Evolutionary conservation across 1,284 basidiomycete genomes (phyloP), one percentile per base, ranked within the genome.

Genomic region (Neotropicomus parvogracilis): DNA sequence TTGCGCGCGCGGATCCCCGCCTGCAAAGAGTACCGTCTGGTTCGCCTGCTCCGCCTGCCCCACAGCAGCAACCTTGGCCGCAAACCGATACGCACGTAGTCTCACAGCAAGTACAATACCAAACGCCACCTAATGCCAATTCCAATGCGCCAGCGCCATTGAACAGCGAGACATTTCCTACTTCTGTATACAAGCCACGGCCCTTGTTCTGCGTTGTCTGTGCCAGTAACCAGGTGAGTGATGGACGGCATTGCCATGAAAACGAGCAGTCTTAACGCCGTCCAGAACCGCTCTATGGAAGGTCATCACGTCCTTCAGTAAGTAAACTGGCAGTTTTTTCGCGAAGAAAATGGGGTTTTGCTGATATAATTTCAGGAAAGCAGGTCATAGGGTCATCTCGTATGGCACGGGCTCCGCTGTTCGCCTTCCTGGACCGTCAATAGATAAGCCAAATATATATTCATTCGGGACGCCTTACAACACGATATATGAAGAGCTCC

Each of bases 401-500:
- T 94, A 85, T 8, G 97, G 97, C 8, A 99, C 97, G 40, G 97
- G 97, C 19, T 97, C 95, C 1, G 92, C 94, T 14, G 97, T 99
- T 43, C 88, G 97, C 40, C 72, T 99, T 19, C 97, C 97, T 11
- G 97, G 97, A 1, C 88, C 95, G 24, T 88, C 95, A 20, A 90
- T 97, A 71, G 95, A 99, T 75, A 94, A 93, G 63, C 97, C 97
- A 14, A 99, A 99, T 67, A 94, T 97, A 48, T 99, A 97, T 67
- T 70, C 86, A 0, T 99, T 99, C 66, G 97, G 97, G 26, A 99
- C 95, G n/a, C 94, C 97, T 0, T 99, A 99, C 69, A 92, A 98
- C 58, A 75, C 83, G 26, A 99, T 99, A 61, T 99, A 92, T 64
- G 84, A 94, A 63, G 95, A 99, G 60, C 75, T 99, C n/a, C 80